Conservation (phyloP, 345 rosid species). For the Schrenkiella parvula region DNA sequence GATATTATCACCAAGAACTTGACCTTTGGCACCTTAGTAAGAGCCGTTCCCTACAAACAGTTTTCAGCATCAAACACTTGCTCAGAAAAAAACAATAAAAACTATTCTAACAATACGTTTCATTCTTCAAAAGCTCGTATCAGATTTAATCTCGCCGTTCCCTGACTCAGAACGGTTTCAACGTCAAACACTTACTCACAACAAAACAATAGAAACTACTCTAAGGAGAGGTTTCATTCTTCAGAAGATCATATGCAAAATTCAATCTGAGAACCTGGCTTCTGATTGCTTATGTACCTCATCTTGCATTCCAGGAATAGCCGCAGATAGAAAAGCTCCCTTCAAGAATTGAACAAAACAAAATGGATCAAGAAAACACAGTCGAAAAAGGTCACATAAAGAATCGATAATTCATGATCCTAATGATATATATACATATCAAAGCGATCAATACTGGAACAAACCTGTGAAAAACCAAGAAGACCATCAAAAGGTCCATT, state of each 20-base stretch:
- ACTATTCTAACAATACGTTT: background rate
- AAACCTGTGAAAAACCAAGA: conserved; percentile 50
- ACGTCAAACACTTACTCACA: background rate
- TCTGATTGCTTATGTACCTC: conserved; percentile 14
- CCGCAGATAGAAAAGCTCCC: conserved; percentile 32
- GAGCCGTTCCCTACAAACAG: conserved; percentile 17
- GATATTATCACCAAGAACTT: conserved; percentile 50
- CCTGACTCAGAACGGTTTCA: background rate
- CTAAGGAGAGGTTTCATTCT: background rate
- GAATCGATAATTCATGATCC: background rate
- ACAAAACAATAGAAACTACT: background rate
- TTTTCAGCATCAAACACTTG: background rate
- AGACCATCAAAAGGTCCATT: conserved; percentile 50
- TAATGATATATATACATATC: background rate
- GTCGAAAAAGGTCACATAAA: background rate
- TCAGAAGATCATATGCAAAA: background rate
- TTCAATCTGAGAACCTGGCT: background rate
- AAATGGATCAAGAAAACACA: background rate
- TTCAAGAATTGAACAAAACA: background rate
- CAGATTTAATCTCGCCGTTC: background rate
- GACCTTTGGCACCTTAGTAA: conserved; percentile 46
- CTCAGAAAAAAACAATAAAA: background rate
- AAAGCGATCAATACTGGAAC: background rate
- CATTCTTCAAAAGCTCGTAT: background rate
- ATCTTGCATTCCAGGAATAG: conserved; percentile 32